Conservation (phyloP, 2,329 filamentous ascomycete species). For the Sphaerostilbella broomeana region DNA sequence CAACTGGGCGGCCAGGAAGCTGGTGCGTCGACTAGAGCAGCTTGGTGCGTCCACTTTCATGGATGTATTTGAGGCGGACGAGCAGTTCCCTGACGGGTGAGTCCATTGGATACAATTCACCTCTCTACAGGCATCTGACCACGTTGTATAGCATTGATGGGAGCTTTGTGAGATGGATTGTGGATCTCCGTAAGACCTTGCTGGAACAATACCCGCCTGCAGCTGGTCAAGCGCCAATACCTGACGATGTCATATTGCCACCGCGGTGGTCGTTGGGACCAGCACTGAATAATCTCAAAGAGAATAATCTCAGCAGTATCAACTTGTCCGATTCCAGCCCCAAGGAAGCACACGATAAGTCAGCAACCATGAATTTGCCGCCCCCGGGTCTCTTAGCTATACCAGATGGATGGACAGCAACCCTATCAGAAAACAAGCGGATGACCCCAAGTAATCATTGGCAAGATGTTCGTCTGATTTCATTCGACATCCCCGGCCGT, state of each 20-base stretch:
- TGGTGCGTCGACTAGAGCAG: slow-evolving; percentile 76
- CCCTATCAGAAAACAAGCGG: slow-evolving; percentile 58
- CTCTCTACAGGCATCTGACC: background rate
- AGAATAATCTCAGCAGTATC: slow-evolving; percentile 2
- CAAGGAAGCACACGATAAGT: slow-evolving; percentile 14
- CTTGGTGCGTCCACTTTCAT: slow-evolving; percentile 74
- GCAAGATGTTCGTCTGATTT: slow-evolving; percentile 88
- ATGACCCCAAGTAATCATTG: slow-evolving; percentile 74
- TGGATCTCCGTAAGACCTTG: slow-evolving; percentile 59
- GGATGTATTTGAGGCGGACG: slow-evolving; percentile 79
- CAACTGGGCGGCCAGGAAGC: slow-evolving; percentile 87
- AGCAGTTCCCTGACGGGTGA: slow-evolving; percentile 87
- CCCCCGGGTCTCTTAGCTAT: slow-evolving; percentile 45
- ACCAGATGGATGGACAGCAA: slow-evolving; percentile 49
- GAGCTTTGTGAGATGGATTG: slow-evolving; percentile 71
- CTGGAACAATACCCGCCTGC: slow-evolving; percentile 64
- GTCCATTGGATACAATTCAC: slow-evolving; percentile 20
- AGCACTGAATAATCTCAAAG: slow-evolving; percentile 16
- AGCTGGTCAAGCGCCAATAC: slow-evolving; percentile 59
- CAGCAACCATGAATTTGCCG: slow-evolving; percentile 19
- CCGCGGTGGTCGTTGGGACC: slow-evolving; percentile 53
- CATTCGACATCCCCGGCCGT: slow-evolving; percentile 42
- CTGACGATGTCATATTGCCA: slow-evolving; percentile 65
- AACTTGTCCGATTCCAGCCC: slow-evolving; percentile 1
- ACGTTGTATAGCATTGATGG: slow-evolving; percentile 62